phyloP scores from a whole-genome alignment of 2,329 filamentous ascomycete genomes.

The Reticulascus tulasneorum region DNA sequence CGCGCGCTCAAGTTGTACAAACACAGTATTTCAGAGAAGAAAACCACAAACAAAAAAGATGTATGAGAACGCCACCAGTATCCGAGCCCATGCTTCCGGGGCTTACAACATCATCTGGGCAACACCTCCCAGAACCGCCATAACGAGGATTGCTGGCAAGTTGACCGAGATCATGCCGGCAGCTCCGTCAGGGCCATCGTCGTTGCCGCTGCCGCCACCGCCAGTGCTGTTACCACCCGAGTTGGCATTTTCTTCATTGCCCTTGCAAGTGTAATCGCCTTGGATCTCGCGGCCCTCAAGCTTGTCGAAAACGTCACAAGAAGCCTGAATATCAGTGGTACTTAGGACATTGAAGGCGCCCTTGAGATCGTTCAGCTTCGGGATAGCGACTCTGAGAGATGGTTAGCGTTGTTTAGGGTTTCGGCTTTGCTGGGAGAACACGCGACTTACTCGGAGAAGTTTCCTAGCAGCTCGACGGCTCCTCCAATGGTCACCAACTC shows the following conservation, averaged over 20 bases:
- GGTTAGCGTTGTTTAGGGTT: background rate
- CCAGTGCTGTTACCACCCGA: slow-evolving; percentile 30
- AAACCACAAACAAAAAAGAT: slow-evolving; percentile 7
- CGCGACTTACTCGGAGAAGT: slow-evolving; percentile 57
- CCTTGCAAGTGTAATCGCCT: slow-evolving; percentile 47
- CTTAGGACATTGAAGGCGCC: slow-evolving; percentile 69
- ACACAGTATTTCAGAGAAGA: slow-evolving; percentile 6
- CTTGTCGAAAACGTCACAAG: slow-evolving; percentile 51
- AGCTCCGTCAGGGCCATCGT: slow-evolving; percentile 34
- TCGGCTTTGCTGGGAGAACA: background rate
- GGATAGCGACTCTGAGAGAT: slow-evolving; percentile 61
- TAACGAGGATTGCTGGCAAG: slow-evolving; percentile 40
- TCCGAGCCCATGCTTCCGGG: slow-evolving; percentile 9
- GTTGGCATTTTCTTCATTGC: slow-evolving; percentile 50
- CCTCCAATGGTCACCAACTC: slow-evolving; percentile 67
- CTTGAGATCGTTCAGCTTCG: slow-evolving; percentile 61
- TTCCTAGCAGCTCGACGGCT: slow-evolving; percentile 80
- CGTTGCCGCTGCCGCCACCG: slow-evolving; percentile 23
- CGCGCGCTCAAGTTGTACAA: slow-evolving; percentile 10
- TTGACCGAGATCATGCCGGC: slow-evolving; percentile 43
- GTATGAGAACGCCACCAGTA: slow-evolving; percentile 16
- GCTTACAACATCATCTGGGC: slow-evolving; percentile 48
- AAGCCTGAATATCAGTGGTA: slow-evolving; percentile 56
- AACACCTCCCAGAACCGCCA: slow-evolving; percentile 43
- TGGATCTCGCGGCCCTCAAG: slow-evolving; percentile 36